Base-by-base conservation (phyloP, 805 yeast species). In the Crinitomyces ghanaensis region DNA sequence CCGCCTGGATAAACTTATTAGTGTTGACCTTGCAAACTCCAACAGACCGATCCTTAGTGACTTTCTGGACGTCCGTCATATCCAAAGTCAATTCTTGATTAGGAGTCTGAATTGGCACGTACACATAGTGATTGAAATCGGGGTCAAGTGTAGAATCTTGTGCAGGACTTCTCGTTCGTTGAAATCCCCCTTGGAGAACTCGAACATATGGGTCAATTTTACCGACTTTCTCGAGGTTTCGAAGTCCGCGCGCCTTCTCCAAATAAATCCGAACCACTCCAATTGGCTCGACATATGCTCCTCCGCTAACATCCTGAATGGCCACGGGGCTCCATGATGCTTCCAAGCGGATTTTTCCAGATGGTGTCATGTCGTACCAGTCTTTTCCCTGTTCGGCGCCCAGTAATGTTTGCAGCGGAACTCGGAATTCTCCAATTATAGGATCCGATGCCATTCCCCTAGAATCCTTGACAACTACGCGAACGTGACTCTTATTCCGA, bases 161-260 rank as follows among this genome's bases (percentile, higher is more conserved):
- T 8, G 82, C 70, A 36, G 70, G 66, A 2, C 96, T 91, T 58
- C 97, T 72, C 14, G 77, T 81, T 52, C 72, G 74, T 44, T 73
- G 74, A 44, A 73, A 65, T 39, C 85, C 85, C 51, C 85, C 86
- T 30, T 84, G 68, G 50, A 83, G 59, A 11, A 88, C 63, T 49
- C 93, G 74, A 5, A 75, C 73, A 51, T 88, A 91, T 28, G 99
- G 98, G 57, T 91, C 97, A 51, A 85, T 74, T 48, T 75, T 82
- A 39, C 97, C 97, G 39, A 91, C 66, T 35, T 72, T 78, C 56
- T 88, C 96, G 57, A 86, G 66, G 57, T 91, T 88, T 39, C 79
- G 70, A 49, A 91, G 68, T 40, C 74, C 78, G 36, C 67, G 70
- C 27, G 93, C 96, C 40, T 68, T 69, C 44, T 70, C 71, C 39